Evolutionary conservation across 345 rosid species (phyloP), one percentile per base, ranked within the genome.

Genomic region (Eucalyptus coolabah): DNA sequence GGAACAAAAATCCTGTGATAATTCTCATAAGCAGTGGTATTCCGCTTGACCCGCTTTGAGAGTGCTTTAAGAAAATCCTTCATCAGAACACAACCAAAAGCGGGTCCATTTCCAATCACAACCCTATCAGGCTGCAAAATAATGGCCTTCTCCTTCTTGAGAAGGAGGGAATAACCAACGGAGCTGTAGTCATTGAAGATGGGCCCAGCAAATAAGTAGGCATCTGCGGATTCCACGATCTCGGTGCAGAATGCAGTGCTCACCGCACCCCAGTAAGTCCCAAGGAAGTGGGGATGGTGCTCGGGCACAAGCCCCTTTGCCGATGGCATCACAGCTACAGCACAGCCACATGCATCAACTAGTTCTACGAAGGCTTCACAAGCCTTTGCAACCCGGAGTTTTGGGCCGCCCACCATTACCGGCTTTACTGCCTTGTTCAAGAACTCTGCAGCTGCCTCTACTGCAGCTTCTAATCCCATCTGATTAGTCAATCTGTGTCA

Each of bases 221-320:
- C 97, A 92, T 96, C 98, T 2, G 97, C 97, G 37, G 97, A 95
- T 90, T 96, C 98, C 90, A 96, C 97, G 24, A 96, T 96, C 92
- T 96, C 97, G 24, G 97, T 92, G 85, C 98, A 95, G 87, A 96
- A 96, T 2, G 97, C 92, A 40, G 97, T 94, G 91, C 97, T 95
- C 88, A 95, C 96, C 9, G 96, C 97, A 45, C 98, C 98, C 97
- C 97, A 96, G 30, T 94, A 96, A 18, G 98, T 96, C 59, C 98
- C 98, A 53, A 95, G 91, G 93, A 95, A 96, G 91, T 92, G 98
- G 34, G 97, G 93, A 87, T 96, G 98, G 81, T 94, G 92, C 93
- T 96, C 98, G 1, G 98, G 97, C 23, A 96, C 93, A 9, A 96
- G 91, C 50, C 98, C 98, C 86, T 96, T 96, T 5, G 93, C 97